Evolutionary conservation across 2,329 filamentous ascomycete species (phyloP), one percentile per base, ranked within the genome.

Genomic region (Sporothrix inflata): DNA sequence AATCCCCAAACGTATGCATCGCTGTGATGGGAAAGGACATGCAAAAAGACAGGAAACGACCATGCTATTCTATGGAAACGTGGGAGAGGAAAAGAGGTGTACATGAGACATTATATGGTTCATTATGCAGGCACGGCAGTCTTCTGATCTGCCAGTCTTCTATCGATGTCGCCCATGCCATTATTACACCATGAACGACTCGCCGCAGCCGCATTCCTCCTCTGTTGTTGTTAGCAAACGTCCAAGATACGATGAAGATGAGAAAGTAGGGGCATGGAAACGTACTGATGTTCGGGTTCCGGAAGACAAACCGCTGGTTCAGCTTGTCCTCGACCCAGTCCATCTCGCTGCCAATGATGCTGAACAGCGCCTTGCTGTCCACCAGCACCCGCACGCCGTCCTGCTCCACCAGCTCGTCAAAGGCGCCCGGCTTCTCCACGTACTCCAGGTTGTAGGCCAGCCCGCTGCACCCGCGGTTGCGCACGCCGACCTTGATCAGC

Each of bases 341-440:
- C 96, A 99, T 99, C 83, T 98, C 95, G 79, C 92, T 97, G 5
- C 96, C 96, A 77, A 99, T 98, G 70, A 99, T 98, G 82, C 95
- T 98, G 80, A 99, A 94, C 67, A 99, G 84, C 55, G 96, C 96
- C 85, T 98, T 98, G 86, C 93, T 97, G 81, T 99, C 96, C 72
- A 99, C 96, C 80, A 98, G 81, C 45, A 99, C 95, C 82, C 93
- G 95, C 72, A 99, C 95, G 0, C 95, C 96, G 78, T 98, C 96
- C 80, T 99, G 96, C 79, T 97, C 94, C 1, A 99, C 94, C 69
- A 91, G 87, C 82, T 99, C 96, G 78, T 99, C 96, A 78, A 98
- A 95, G 49, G 88, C 85, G 4, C 90, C 94, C 0, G 95, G 88
- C 85, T 94, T 94, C 77, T 98, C 94, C 67, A 98, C 95, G 77